Evolutionary conservation across 768 basidiomycete species (phyloP).

Genomic region (Terana coerulea): DNA sequence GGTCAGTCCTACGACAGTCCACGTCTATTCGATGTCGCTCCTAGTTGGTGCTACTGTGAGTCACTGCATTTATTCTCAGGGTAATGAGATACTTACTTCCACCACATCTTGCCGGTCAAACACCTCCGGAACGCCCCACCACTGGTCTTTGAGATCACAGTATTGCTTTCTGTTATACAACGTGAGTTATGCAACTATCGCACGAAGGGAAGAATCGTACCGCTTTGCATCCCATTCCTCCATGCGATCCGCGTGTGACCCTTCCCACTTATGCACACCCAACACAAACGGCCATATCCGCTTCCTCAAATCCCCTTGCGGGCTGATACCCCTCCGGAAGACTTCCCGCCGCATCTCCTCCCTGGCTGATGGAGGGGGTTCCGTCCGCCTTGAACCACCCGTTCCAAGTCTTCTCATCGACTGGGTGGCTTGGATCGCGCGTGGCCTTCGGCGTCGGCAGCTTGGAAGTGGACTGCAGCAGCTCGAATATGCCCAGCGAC

Average conservation of each 20-base stretch:
- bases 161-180: slow-evolving; percentile 55
- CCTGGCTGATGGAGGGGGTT: slow-evolving; percentile 53
- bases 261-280: slow-evolving; percentile 80
- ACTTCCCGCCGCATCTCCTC: slow-evolving; percentile 76
- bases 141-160: slow-evolving; percentile 65
- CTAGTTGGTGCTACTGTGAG: slow-evolving; percentile 29
- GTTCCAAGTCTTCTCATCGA: slow-evolving; percentile 70
- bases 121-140: slow-evolving; percentile 81
- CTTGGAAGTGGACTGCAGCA: slow-evolving; percentile 74
- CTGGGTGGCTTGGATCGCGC: slow-evolving; percentile 72
- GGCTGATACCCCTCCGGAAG: slow-evolving; percentile 68
- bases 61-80: background rate
- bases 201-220: slow-evolving; percentile 32
- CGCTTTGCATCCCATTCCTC: slow-evolving; percentile 59
- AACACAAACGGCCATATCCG: slow-evolving; percentile 90
- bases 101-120: slow-evolving; percentile 76
- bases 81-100: slow-evolving; percentile 54
- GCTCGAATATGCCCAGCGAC: slow-evolving; percentile 83
- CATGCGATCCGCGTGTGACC: slow-evolving; percentile 56
- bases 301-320: slow-evolving; percentile 54
- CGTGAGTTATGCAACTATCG: background rate
- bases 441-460: slow-evolving; percentile 81
- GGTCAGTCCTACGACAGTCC: slow-evolving; percentile 94
- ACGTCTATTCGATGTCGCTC: slow-evolving; percentile 95
- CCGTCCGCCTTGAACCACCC: slow-evolving; percentile 79